Percentiles rank a stretch among this genome's conserved stretches.
Conservation (phyloP, 148 eudicot species). For the Rhododendron kiyosumense region DNA sequence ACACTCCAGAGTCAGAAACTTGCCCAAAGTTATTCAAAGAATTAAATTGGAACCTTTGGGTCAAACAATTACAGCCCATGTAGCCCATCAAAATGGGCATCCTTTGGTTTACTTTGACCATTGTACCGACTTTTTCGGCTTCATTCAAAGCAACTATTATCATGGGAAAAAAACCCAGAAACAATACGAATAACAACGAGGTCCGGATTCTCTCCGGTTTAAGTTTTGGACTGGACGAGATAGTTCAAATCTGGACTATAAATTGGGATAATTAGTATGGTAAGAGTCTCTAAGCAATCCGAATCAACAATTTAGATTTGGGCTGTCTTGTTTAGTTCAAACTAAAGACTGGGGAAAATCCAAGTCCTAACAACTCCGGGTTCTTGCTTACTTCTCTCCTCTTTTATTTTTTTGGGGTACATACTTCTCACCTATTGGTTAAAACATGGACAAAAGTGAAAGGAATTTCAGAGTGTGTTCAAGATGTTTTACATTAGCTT, state of each 20-base stretch:
- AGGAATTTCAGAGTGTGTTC: not conserved
- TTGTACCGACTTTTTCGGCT: not conserved
- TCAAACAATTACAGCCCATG: not conserved
- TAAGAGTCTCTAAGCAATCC: not conserved
- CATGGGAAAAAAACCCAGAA: not conserved
- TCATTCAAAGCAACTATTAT: not conserved
- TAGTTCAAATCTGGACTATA: too few relatives aligned
- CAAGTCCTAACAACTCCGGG: too few relatives aligned
- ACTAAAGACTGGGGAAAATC: too few relatives aligned
- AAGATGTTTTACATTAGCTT: not conserved
- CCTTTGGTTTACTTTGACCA: not conserved
- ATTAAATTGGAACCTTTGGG: not conserved
- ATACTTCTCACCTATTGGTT: too few relatives aligned
- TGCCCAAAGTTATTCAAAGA: not conserved
- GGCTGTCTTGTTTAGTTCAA: not conserved
- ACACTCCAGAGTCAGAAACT: not conserved
- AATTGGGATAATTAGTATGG: too few relatives aligned
- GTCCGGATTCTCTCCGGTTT: not conserved
- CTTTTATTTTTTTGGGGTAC: too few relatives aligned
- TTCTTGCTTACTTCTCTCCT: too few relatives aligned
- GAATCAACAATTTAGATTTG: not conserved
- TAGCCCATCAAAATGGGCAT: constrained; percentile 5
- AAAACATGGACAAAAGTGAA: not conserved
- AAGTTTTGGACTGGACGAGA: not conserved
- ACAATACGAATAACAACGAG: too few relatives aligned